Evolutionary conservation across 2,329 filamentous ascomycete genomes (phyloP), one percentile per base, ranked within the genome.

Genomic region (Dryadomyces quercus-mongolicae): DNA sequence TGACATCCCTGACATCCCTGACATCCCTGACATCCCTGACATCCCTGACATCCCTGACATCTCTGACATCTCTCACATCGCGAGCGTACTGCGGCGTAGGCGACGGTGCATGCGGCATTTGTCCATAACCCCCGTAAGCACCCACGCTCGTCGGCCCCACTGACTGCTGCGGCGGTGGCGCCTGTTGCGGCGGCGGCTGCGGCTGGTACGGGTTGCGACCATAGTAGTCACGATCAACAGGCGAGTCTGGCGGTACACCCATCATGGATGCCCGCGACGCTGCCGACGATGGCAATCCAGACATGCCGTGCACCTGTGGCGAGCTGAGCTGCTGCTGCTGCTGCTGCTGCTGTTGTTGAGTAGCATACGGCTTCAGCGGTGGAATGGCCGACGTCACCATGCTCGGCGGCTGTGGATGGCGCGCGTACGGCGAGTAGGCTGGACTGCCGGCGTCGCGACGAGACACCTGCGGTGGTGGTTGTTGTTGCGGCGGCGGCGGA

Each of bases 401-500:
- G 6, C 44, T 46, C 20, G 54, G 49, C 8, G 55, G 44, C 10
- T 66, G 63, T 8, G 70, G 60, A 63, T 68, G 64, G 58, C 72
- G 72, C 25, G 67, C 63, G 55, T 77, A 81, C 0, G 71, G 65
- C 22, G 71, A 67, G 54, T 77, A 80, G 22, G 69, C 66, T 8
- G 62, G 54, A 45, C 15, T 38, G 49, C 10, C 13, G n/a, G 25
- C 18, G 78, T 76, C 12, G 70, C 63, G 52, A 80, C 75, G 25
- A 75, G 73, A n/a, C 76, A 72, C 55, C 73, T 72, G 71, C 15
- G 70, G 63, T 9, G 68, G 18, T 3, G 15, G 69, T 2, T 71
- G 67, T 10, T 66, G 62, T 5, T 75, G 75, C 2, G 75, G 77
- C 31, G 77, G 76, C 2, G 77, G 78, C 10, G 76, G 74, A 21